Conservation (phyloP, 2,329 filamentous ascomycete species). For the Parafenestella ontariensis region DNA sequence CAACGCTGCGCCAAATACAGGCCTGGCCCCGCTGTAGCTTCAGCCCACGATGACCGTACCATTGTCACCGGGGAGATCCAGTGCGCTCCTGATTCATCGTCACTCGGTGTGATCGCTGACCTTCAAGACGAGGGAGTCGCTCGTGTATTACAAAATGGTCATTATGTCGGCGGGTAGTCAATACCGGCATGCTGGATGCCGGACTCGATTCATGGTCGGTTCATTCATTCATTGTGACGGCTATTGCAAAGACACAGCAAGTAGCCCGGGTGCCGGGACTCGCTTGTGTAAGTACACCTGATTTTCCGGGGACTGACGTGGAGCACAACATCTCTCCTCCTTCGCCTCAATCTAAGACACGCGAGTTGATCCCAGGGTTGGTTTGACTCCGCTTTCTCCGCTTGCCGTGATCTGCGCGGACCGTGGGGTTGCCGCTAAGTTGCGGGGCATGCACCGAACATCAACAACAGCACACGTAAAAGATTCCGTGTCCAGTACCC, state of each 20-base stretch:
- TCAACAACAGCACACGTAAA: slow-evolving; percentile 1
- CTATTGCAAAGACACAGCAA: too few species aligned
- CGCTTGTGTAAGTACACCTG: not conserved
- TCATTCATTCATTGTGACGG: too few species aligned
- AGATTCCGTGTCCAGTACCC: not conserved
- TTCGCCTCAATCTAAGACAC: not conserved
- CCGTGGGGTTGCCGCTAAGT: slow-evolving; percentile 2
- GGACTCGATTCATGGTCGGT: too few species aligned
- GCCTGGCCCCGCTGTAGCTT: slow-evolving; percentile 6
- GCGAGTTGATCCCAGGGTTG: not conserved
- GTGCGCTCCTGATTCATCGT: not conserved
- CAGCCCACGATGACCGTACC: slow-evolving; percentile 5
- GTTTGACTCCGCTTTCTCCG: not conserved
- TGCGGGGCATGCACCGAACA: slow-evolving; percentile 10
- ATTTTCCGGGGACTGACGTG: too few species aligned
- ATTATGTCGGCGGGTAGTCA: too few species aligned
- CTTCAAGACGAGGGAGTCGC: not conserved
- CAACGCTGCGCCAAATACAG: slow-evolving; percentile 5
- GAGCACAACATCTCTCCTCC: too few species aligned
- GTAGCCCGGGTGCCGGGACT: too few species aligned
- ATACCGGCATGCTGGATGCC: too few species aligned
- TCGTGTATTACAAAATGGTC: too few species aligned
- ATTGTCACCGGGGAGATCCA: not conserved
- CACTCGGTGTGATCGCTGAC: not conserved
- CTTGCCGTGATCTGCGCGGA: slow-evolving; percentile 1